Evolutionary conservation across 768 basidiomycete species (phyloP), one percentile per base, ranked within the genome.

Genomic region (Coprinopsis sp.): DNA sequence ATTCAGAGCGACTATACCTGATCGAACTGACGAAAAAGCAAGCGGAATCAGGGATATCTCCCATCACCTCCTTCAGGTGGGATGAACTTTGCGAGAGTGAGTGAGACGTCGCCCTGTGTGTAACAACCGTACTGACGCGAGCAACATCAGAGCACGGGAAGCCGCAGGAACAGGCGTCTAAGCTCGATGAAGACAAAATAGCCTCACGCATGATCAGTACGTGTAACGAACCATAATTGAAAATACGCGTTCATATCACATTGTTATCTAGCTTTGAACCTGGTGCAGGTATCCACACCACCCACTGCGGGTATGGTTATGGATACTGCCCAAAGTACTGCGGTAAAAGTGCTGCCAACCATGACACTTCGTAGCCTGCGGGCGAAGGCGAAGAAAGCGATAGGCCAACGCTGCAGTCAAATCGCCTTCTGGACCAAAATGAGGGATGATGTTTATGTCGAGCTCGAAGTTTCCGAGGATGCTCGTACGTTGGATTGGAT

Each of bases 1-100:
- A 94, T 56, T 79, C 81, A 39, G 91, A 95, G 63, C 60, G 90
- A 21, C 87, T 87, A 59, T 95, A 92, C 64, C 71, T 92, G 39
- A 84, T 87, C 10, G 70, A 73, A 51, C 67, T 90, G 51, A 69
- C 71, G 43, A 75, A 72, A 37, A 61, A 76, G 18, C 31, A 72
- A 70, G 23, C 65, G 68, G 31, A 44, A 74, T 29, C 67, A 75
- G 16, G 73, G 72, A 33, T 67, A 66, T 31, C 72, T 49, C 58
- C 64, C n/a, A n/a, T n/a, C n/a, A n/a, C n/a, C 55, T 82, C 91
- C 58, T 84, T 84, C 25, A 82, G 77, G 44, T 90, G 85, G 83
- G 53, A 57, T 27, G 68, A 67, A 30, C 68, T 93, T 21, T 84
- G 82, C 54, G 51, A 67, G 44, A 82, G 89, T 91, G 53, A 47